A percentile compares a stretch with the other conserved stretches of the same genome.
Evolutionary conservation across 345 rosid genomes (phyloP).

Genomic region (Physaria fendleri): DNA sequence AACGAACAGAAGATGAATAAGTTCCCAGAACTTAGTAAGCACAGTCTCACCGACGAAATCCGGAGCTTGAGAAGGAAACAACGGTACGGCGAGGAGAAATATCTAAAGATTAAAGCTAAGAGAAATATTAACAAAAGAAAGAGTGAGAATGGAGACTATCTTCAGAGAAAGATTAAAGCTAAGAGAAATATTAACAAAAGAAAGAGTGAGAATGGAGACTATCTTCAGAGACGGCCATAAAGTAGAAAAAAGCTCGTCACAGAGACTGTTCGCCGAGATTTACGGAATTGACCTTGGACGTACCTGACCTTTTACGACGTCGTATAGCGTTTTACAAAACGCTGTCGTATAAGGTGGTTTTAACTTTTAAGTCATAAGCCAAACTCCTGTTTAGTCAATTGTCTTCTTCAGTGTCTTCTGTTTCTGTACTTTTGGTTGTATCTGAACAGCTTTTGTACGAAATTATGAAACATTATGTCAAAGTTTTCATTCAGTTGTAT

Average conservation of each 20-base stretch:
- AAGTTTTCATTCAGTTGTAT: too few species aligned
- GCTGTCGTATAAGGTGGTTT: too few species aligned
- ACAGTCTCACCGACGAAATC: conserved; percentile 46
- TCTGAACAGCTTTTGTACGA: too few species aligned
- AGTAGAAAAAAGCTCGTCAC: conserved; percentile 11
- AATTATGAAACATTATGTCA: too few species aligned
- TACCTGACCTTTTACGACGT: neutral
- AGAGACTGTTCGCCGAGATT: conserved; percentile 34
- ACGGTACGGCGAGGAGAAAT: conserved; percentile 59
- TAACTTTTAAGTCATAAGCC: too few species aligned
- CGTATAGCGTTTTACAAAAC: neutral
- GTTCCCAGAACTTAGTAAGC: conserved; percentile 69
- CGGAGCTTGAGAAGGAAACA: conserved; percentile 80
- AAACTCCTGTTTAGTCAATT: too few species aligned
- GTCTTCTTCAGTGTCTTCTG: too few species aligned
- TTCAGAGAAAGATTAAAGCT: neutral
- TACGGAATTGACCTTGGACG: conserved; percentile 33
- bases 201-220: conserved; percentile 19
- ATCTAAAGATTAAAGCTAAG: neutral
- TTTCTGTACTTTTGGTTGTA: too few species aligned
- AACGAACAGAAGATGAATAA: conserved; percentile 52
- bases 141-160: conserved; percentile 19
- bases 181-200: neutral
- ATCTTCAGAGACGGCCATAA: conserved; percentile 9
- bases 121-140: neutral